These are phyloP conservation scores for Colletotrichum lentis DNA, from an alignment of 2,329 filamentous ascomycete genomes.

Conservation along the genomic window DNA sequence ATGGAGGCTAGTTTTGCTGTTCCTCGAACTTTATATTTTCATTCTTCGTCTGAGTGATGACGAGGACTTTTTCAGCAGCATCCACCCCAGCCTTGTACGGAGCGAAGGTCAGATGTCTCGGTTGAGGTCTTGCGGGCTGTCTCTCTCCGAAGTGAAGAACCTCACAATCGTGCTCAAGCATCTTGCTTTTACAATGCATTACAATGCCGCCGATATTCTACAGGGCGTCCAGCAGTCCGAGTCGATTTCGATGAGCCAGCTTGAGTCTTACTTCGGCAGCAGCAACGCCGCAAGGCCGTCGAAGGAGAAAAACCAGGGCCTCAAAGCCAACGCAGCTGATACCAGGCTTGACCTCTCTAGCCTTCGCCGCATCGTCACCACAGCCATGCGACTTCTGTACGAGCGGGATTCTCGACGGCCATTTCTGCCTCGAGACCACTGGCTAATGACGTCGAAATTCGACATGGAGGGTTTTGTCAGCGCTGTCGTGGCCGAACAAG, in stretches of 20 bases:
- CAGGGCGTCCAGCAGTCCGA: constrained; percentile 38
- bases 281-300: constrained; percentile 1
- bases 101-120: constrained; percentile 51
- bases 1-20: constrained; percentile 89
- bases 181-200: constrained; percentile 87
- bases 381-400: constrained; percentile 85
- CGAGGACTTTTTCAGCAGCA: constrained; percentile 84
- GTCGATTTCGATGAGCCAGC: constrained; percentile 22
- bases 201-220: constrained; percentile 73
- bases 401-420: constrained; percentile 88
- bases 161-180: constrained; percentile 90
- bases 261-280: constrained; percentile 35
- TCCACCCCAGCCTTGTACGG: constrained; percentile 52
- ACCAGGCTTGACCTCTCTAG: constrained; percentile 72
- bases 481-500: constrained; percentile 87
- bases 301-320: constrained; percentile 11
- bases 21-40: constrained; percentile 94
- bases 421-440: constrained; percentile 85
- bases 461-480: constrained; percentile 89
- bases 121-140: constrained; percentile 71
- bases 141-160: constrained; percentile 73
- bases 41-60: constrained; percentile 93
- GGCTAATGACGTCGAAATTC: constrained; percentile 89
- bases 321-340: constrained; percentile 22
- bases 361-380: constrained; percentile 81